Evolutionary conservation across 192 early-diverging fungal species (phyloP), one percentile per base, ranked within the genome.

Genomic region (Entophlyctis luteolus): DNA sequence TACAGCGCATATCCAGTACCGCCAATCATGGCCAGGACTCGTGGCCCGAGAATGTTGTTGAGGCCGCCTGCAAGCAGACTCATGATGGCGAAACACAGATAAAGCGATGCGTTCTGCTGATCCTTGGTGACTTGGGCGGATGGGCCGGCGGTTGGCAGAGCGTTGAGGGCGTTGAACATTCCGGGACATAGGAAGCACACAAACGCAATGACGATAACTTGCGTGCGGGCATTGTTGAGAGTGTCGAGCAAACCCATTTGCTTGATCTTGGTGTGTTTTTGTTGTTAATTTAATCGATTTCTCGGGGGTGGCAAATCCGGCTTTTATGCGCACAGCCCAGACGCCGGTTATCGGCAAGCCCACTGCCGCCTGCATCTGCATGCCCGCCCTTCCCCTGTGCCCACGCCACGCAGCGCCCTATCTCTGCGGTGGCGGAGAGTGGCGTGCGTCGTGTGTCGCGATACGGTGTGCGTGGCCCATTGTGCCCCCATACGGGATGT

Each of bases 101-200:
- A 88, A 4, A 93, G 82, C 34, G 91, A 89, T 6, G 88, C 88
- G 71, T 87, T 88, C 37, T 66, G 63, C 49, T 66, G 22, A 25
- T 66, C 63, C 63, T 66, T 66, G 71, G 86, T 90, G 57, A 90
- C 84, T 76, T 88, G 83, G 23, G 79, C 84, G 31, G 84, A 79
- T 4, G 63, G 63, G 8, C 63, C 63, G 50, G 37, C 63, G 8
- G 63, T 66, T 1, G 63, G 63, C 27, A 66, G 50, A 10, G 63
- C 52, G 72, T 78, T 83, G 42, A 84, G 55, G 68, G 82, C 79
- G 54, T 84, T 84, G 75, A 85, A 91, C 88, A 91, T 90, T 56
- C 89, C 89, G 18, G 89, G 89, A 58, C 89, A 88, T 47, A 85
- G 82, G 78, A 90, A 91, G 66, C 87, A 89, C 39, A 91, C 81